Evolutionary conservation across 2,329 filamentous ascomycete genomes (phyloP), one percentile per base, ranked within the genome.

Genomic region (Sclerotinia glacialis): DNA sequence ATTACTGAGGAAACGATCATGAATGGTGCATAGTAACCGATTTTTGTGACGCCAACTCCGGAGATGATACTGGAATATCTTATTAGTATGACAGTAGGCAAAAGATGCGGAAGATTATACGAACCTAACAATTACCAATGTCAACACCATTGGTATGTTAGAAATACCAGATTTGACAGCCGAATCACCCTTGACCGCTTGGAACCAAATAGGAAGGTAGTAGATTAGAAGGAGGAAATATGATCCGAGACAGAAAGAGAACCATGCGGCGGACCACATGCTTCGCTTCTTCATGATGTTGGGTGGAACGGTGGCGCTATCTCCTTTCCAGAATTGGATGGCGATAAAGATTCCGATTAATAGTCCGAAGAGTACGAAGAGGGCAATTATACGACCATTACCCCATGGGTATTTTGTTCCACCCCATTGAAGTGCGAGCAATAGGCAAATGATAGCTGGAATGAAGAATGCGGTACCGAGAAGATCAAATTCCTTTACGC

Each of bases 1-100:
- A 88, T 72, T 49, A 79, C 78, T 3, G 84, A 80, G 9, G 80
- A 80, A 21, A 80, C 52, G 21, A 87, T 77, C 83, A 87, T 86
- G 26, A 83, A 80, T 0, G 86, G 86, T 1, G 84, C 81, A 69
- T 88, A 69, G 16, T 68, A 63, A 47, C 46, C 47, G 47, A 50
- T 59, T 31, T 46, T 42, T 12, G 66, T 44, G 42, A 52, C 54
- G 16, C 28, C 21, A 34, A 59, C 40, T 14, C 59, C 56, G 5
- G 59, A 66, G 12, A 64, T 56, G 31, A 67, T 42, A 23, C 50
- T 53, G 16, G 11, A 37, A 26, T 8, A n/a, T 7, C 3, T 37
- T 18, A 5, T 49, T 49, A 60, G 14, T 37, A 26, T 26, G 56
- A 23, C 14, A 14, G 7, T 62, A 71, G 54, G n/a, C 68, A 70